Evolutionary conservation across 1,284 basidiomycete genomes (phyloP), one percentile per base, ranked within the genome.

Genomic region (Ganoderma leucocontextum): DNA sequence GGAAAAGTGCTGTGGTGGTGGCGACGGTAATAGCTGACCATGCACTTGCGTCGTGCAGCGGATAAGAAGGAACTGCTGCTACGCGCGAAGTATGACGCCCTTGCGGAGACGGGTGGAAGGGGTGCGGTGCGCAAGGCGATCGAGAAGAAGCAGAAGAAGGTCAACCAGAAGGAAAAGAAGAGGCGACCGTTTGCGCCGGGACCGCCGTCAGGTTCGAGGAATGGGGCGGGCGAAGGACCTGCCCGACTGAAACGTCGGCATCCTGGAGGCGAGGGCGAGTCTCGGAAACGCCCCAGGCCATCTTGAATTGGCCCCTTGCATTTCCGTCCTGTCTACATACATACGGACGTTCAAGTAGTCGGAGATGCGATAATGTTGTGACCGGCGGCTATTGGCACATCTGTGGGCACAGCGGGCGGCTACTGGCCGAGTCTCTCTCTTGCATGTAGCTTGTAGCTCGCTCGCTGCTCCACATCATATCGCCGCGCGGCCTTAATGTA

Each of bases 131-230:
- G 92, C 78, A 95, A 92, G 80, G 94, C 90, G 2, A 89, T 97
- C 52, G 95, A 95, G 76, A 96, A 94, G 85, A 95, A 91, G 78
- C 89, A 94, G 80, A 95, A 90, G 80, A 97, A 97, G 84, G 83
- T 92, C 29, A 87, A 87, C 39, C 94, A 95, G 79, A 96, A 95
- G 81, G 96, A 98, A 84, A 97, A 96, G 82, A 93, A 89, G 78
- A 90, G 86, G 65, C 82, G 93, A 69, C 95, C 95, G 12, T 91
- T 90, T 78, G 80, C 84, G 13, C 72, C 60, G 62, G 72, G 69
- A 1, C 72, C 35, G 58, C 63, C 73, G 10, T 53, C 71, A 8
- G 53, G 22, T 15, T n/a, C 62, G 39, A 15, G 63, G 52, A 19
- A 29, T 62, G 55, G 57, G 19, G 29, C 55, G 13, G 19, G 29